Conservation (phyloP, 495 filamentous ascomycete genomes). For the Lindgomyces ingoldianus region DNA sequence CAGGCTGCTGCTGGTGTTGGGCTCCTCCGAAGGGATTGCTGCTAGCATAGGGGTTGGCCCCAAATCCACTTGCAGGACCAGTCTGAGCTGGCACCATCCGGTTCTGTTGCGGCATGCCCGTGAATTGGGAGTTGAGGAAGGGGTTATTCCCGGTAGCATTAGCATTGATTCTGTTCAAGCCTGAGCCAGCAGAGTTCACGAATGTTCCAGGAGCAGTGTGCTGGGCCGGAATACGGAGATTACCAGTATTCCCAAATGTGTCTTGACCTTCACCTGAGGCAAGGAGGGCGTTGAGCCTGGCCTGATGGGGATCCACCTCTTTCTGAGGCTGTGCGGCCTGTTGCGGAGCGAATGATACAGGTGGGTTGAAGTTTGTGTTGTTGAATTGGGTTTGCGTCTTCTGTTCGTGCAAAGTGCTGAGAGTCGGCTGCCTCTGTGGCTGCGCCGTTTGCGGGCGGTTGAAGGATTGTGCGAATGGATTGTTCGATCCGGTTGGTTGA, state of each 20-base stretch:
- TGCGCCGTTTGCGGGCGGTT: slow-evolving; percentile 49
- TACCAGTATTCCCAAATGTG: slow-evolving; percentile 94
- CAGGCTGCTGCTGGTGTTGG: slow-evolving; percentile 58
- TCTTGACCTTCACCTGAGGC: slow-evolving; percentile 87
- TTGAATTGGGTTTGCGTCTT: slow-evolving; percentile 47
- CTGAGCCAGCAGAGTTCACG: slow-evolving; percentile 88
- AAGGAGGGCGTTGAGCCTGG: slow-evolving; percentile 88
- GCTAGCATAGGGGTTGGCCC: slow-evolving; percentile 48
- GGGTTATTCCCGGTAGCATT: slow-evolving; percentile 85
- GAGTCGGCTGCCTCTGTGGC: slow-evolving; percentile 44
- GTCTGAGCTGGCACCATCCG: slow-evolving; percentile 73
- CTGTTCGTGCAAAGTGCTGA: slow-evolving; percentile 61
- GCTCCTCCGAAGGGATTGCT: slow-evolving; percentile 71
- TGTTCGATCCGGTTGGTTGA: slow-evolving; percentile 87
- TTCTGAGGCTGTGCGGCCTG: slow-evolving; percentile 48
- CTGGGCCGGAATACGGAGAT: slow-evolving; percentile 92
- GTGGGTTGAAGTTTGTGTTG: slow-evolving; percentile 45
- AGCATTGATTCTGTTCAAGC: slow-evolving; percentile 65
- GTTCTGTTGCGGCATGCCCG: slow-evolving; percentile 67
- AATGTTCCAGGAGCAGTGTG: slow-evolving; percentile 97
- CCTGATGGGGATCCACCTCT: slow-evolving; percentile 71
- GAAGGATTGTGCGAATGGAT: slow-evolving; percentile 75
- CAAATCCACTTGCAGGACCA: slow-evolving; percentile 63
- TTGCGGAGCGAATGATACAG: slow-evolving; percentile 40
- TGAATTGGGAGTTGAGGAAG: slow-evolving; percentile 78